Evolutionary conservation across 306 rosid species (phyloP).

Genomic region (Ceratonia siliqua): DNA sequence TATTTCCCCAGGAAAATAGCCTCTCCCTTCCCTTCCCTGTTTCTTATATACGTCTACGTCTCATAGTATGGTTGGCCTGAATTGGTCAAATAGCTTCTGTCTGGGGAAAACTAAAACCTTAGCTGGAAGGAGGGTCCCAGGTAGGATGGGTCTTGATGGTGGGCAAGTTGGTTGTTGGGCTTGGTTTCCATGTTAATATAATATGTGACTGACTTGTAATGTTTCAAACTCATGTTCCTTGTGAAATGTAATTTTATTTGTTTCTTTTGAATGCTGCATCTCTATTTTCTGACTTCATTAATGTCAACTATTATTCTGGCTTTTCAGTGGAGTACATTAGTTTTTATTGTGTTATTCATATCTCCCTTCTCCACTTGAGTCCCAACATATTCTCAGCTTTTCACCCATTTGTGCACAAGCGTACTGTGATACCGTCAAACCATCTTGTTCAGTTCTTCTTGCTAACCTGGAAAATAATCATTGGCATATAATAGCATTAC

Average conservation of each 20-base stretch:
- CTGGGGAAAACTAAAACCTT: conserved; percentile 60
- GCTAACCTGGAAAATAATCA: no score
- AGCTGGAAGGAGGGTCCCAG: conserved; percentile 57
- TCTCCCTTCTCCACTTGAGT: background rate
- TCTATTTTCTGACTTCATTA: background rate
- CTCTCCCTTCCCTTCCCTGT: conserved; percentile 39
- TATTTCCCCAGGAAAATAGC: conserved; percentile 35
- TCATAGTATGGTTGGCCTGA: conserved; percentile 65
- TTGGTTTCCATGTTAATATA: conserved; percentile 55
- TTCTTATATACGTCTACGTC: conserved; percentile 70
- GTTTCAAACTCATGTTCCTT: conserved; percentile 41
- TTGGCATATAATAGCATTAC: no score
- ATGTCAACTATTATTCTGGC: background rate
- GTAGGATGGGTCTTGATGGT: conserved; percentile 52
- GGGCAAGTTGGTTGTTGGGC: conserved; percentile 49
- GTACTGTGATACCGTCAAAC: background rate
- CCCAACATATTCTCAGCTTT: background rate
- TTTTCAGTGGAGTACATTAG: background rate
- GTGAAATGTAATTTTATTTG: conserved; percentile 55
- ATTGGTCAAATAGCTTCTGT: conserved; percentile 57
- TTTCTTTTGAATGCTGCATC: conserved; percentile 37
- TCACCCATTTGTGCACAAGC: background rate
- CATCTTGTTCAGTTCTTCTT: no score
- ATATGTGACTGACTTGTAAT: conserved; percentile 54
- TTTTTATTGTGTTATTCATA: background rate